phyloP scores from a whole-genome alignment of 306 rosid genomes.

The Rosa multiflora region DNA sequence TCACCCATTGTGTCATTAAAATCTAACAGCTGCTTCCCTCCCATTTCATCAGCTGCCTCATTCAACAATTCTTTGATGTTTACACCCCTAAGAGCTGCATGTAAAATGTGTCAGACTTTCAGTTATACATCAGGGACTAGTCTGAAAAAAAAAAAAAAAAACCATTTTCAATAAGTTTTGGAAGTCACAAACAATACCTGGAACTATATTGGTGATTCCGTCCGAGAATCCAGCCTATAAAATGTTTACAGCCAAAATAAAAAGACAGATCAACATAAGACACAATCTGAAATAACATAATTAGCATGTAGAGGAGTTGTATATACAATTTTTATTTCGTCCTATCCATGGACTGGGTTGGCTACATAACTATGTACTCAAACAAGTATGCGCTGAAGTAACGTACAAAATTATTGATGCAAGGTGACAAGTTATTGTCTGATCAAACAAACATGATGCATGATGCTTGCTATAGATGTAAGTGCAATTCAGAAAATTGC shows the following conservation, averaged over 20 bases:
- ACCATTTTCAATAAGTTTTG: slow-evolving; percentile 13
- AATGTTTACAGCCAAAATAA: slow-evolving; percentile 10
- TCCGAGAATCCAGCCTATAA: slow-evolving; percentile 96
- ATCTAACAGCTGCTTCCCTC: slow-evolving; percentile 78
- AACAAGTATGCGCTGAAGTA: not conserved
- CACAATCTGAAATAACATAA: slow-evolving; percentile 7
- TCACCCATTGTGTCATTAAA: slow-evolving; percentile 80
- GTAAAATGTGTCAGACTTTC: slow-evolving; percentile 11
- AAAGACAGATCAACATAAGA: slow-evolving; percentile 38
- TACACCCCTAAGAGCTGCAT: slow-evolving; percentile 79
- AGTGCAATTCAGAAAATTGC: not conserved
- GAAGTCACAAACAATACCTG: slow-evolving; percentile 52
- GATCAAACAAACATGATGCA: not conserved
- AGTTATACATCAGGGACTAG: slow-evolving; percentile 19
- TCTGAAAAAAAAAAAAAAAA: not conserved
- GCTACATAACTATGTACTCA: not conserved
- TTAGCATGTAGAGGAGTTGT: not conserved
- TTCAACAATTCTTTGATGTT: slow-evolving; percentile 79
- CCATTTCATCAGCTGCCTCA: slow-evolving; percentile 72
- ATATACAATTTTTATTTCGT: not conserved
- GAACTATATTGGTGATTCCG: slow-evolving; percentile 83
- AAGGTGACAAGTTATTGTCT: not conserved
- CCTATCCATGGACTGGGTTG: not conserved
- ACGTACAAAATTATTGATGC: not conserved
- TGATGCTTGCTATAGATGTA: not conserved